A percentile compares a stretch with the other conserved stretches of the same genome.
Evolutionary conservation across 106 monocot genomes (phyloP).

Genomic region (Dendrobium officinale): DNA sequence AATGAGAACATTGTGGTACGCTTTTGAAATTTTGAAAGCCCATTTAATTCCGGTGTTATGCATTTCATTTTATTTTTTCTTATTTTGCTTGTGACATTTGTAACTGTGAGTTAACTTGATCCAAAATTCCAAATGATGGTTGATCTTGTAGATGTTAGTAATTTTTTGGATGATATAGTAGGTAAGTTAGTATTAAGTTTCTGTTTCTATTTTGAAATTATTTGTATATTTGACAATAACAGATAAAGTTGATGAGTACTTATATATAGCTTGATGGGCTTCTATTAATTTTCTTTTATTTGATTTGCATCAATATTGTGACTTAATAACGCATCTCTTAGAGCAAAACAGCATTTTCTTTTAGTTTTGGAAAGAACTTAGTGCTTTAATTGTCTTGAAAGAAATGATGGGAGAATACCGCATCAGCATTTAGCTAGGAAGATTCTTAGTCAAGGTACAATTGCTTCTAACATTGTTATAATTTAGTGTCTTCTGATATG

Average conservation of each 20-base stretch:
- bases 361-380: background rate
- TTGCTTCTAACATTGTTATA: too few species aligned
- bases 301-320: background rate
- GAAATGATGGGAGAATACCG: background rate
- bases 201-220: background rate
- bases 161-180: background rate
- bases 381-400: background rate
- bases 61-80: background rate
- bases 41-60: background rate
- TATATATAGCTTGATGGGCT: background rate
- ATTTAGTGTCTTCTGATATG: too few species aligned
- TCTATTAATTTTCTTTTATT: background rate
- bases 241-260: background rate
- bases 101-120: background rate
- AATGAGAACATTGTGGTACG: slow-evolving; percentile 90
- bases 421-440: background rate
- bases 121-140: background rate
- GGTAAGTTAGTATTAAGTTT: background rate
- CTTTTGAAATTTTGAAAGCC: background rate
- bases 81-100: background rate
- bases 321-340: background rate
- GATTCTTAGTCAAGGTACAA: too few species aligned
- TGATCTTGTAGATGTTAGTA: background rate
- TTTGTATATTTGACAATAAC: background rate
- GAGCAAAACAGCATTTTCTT: background rate